Percentiles rank a stretch among this genome's conserved stretches.
Conservation (phyloP, 1,139 yeast genomes). For the Debaryomyces nepalensis region DNA sequence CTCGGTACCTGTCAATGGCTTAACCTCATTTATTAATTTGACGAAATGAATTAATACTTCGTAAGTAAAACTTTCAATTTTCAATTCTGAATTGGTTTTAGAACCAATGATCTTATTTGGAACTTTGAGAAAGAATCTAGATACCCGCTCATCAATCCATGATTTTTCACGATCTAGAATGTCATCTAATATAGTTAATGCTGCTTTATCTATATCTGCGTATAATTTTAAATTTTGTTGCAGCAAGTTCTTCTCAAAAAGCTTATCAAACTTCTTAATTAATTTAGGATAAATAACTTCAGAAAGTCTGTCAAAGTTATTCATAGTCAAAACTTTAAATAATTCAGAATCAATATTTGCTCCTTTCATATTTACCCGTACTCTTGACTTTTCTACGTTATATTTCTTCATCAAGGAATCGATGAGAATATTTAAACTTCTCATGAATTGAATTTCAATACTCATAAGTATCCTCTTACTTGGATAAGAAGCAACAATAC, state of each 20-base stretch:
- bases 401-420: slow-evolving; percentile 52
- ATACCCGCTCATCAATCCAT: slow-evolving; percentile 37
- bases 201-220: slow-evolving; percentile 50
- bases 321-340: slow-evolving; percentile 51
- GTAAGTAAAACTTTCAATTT: slow-evolving; percentile 47
- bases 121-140: slow-evolving; percentile 31
- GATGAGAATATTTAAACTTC: slow-evolving; percentile 47
- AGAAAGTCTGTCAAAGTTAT: slow-evolving; percentile 47
- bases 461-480: slow-evolving; percentile 48
- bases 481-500: slow-evolving; percentile 43
- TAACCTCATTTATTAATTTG: slow-evolving; percentile 43
- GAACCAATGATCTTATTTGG: slow-evolving; percentile 11
- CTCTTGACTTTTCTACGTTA: slow-evolving; percentile 34
- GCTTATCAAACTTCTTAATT: slow-evolving; percentile 37
- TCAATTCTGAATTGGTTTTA: slow-evolving; percentile 17
- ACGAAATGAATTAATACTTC: slow-evolving; percentile 49
- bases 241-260: slow-evolving; percentile 43
- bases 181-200: slow-evolving; percentile 48
- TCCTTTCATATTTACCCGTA: slow-evolving; percentile 14
- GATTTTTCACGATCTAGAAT: slow-evolving; percentile 43
- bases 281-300: slow-evolving; percentile 39
- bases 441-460: slow-evolving; percentile 52
- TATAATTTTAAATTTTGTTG: slow-evolving; percentile 47
- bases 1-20: slow-evolving; percentile 47
- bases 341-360: slow-evolving; percentile 30